Evolutionary conservation across 352 stramenopile species (phyloP), one percentile per base, ranked within the genome.

Genomic region (Thraustotheca clavata): DNA sequence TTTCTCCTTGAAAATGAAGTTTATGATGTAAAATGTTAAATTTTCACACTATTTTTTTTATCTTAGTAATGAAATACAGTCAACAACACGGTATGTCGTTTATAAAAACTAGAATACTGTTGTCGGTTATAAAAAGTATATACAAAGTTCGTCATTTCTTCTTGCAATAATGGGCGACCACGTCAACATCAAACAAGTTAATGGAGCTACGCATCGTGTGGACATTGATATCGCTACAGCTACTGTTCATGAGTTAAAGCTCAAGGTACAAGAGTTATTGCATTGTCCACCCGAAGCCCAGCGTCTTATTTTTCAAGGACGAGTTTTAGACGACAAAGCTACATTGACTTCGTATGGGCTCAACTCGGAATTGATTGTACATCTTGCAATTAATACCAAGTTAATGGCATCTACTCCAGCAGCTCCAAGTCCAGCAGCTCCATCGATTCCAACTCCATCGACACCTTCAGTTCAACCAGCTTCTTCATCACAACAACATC

Each of bases 251-350:
- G 48, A 63, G 22, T 77, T 93, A 24, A 93, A 93, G 73, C 71
- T 90, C 31, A 74, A 89, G 68, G 65, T 75, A 65, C 71, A 86
- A 57, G 73, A 88, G 49, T 54, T 69, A 33, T 60, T 50, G 47
- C 80, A 76, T 22, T 93, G 87, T 62, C 80, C 81, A 1, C 72
- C 83, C 12, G 70, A 73, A 22, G 78, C 80, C 18, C 84, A 94
- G 73, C 84, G 84, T 9, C 72, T 94, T 36, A 94, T 94, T 60
- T 94, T 94, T 70, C 82, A 94, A 67, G 84, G 84, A 18, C 82
- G 90, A 63, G 89, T 94, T 71, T 68, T 94, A 27, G 77, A 91
- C 68, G 72, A 94, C 69, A 79, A 75, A 47, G 83, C 86, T 49
- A 48, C 70, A 9, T 65, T 94, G 60, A 66, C 66, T 60, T 82